Conservation (phyloP, 2,329 filamentous ascomycete genomes). For the Cordyceps tenuipes region DNA sequence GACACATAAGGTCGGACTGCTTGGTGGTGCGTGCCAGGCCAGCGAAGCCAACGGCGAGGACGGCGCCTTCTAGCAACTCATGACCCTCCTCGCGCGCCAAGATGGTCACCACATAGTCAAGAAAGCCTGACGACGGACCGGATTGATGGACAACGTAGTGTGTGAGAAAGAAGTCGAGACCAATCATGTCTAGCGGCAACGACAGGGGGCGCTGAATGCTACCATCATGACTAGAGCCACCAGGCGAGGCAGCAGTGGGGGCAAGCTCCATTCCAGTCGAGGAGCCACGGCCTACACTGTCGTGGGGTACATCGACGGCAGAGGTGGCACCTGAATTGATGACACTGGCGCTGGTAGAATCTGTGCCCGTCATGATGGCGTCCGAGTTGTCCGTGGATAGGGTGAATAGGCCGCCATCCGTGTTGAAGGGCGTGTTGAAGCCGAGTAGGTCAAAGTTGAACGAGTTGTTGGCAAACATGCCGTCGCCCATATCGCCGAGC, state of each 20-base stretch:
- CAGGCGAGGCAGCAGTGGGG: background rate
- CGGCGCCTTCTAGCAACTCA: constrained; percentile 8
- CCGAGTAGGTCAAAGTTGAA: constrained; percentile 11
- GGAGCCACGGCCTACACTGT: background rate
- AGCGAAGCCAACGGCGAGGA: constrained; percentile 9
- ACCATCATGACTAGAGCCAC: constrained; percentile 2
- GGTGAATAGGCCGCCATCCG: constrained; percentile 6
- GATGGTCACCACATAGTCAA: constrained; percentile 10
- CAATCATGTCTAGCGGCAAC: constrained; percentile 9
- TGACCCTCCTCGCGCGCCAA: constrained; percentile 10
- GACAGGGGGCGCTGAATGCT: constrained; percentile 8
- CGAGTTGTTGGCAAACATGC: constrained; percentile 7
- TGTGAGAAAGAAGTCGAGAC: constrained; percentile 11
- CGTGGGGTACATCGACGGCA: constrained; percentile 1
- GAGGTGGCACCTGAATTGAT: constrained; percentile 2
- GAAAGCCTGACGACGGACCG: constrained; percentile 8
- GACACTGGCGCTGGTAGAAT: background rate
- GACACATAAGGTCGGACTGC: constrained; percentile 11
- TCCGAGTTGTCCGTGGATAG: constrained; percentile 5
- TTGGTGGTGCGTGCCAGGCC: constrained; percentile 12
- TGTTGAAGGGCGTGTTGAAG: constrained; percentile 11
- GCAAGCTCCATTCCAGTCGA: constrained; percentile 1
- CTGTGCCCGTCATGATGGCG: constrained; percentile 8
- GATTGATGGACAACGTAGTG: constrained; percentile 10
- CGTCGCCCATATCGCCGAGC: constrained; percentile 9